Conservation (phyloP, 116 monocot species). For the Posidonia oceanica region DNA sequence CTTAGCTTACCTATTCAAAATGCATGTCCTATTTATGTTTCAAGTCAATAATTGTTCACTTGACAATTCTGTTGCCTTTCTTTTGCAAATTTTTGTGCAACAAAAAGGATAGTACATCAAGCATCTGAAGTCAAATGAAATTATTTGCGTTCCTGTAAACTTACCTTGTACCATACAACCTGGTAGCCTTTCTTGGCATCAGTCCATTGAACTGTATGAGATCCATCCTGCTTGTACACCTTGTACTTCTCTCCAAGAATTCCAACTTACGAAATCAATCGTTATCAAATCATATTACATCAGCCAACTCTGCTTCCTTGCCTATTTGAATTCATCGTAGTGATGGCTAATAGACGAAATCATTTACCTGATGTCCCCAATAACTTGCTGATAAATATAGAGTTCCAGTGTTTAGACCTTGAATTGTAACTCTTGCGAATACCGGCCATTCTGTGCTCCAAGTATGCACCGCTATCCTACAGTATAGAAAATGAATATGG, state of each 20-base stretch:
- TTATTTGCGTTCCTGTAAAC: not conserved
- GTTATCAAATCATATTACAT: not conserved
- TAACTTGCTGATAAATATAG: slow-evolving; percentile 43
- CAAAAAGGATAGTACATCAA: no score
- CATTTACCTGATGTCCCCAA: slow-evolving; percentile 58
- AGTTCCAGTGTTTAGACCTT: slow-evolving; percentile 90
- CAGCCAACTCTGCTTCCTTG: not conserved
- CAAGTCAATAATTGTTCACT: no score
- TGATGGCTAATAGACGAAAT: not conserved
- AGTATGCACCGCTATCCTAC: slow-evolving; percentile 70
- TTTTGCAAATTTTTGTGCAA: no score
- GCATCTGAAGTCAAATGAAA: no score
- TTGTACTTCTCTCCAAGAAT: slow-evolving; percentile 20
- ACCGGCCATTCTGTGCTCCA: slow-evolving; percentile 57
- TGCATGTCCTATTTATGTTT: no score
- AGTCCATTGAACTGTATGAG: slow-evolving; percentile 23
- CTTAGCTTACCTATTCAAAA: no score
- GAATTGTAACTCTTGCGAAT: slow-evolving; percentile 31
- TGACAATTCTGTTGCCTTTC: no score
- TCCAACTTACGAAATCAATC: slow-evolving; percentile 14
- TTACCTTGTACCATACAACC: slow-evolving; percentile 53
- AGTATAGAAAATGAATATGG: not conserved
- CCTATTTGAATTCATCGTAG: not conserved
- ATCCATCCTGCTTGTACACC: slow-evolving; percentile 12
- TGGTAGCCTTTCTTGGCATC: slow-evolving; percentile 10